Evolutionary conservation across 2,329 filamentous ascomycete species (phyloP), one percentile per base, ranked within the genome.

Genomic region (Phialemoniopsis sp.): DNA sequence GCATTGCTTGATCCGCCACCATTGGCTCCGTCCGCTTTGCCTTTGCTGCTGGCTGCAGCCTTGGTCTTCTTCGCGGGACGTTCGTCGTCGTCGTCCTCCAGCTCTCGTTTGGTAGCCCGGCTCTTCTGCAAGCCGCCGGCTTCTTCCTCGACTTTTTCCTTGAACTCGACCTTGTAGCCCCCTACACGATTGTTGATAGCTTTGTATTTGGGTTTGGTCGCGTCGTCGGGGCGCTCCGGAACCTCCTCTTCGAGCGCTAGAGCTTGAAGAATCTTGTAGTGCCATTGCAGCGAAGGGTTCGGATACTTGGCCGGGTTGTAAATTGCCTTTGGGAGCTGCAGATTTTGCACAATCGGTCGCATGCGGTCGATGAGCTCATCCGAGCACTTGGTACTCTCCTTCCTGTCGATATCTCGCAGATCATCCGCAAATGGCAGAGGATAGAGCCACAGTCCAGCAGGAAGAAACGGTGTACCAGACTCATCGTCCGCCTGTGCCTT

Each of bases 251-350:
- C 90, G 1, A 98, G 72, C 0, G 93, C 93, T 41, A 96, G 74
- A 7, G 87, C 85, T 63, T 98, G 93, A 1, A 98, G 68, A 34
- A 98, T 95, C 45, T 81, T 84, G 69, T 97, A 98, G 66, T 97
- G 93, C 90, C 91, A 98, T 64, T 98, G 93, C 17, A 98, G 71
- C 8, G 87, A 78, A 9, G 90, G 89, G 46, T 98, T 98, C 0
- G 93, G 88, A 54, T 96, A 97, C 54, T 85, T 93, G 2, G 72
- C 69, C 2, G 91, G 90, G 49, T 95, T 85, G 56, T 94, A 98
- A 26, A 78, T 72, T 6, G 78, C 89, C 54, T 87, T 90, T 0
- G 93, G 93, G 8, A 98, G 77, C 57, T 95, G 89, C 1, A 96
- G 68, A 49, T 95, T 89, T 56, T 93, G 85, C 3, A 96, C 70